phyloP scores from a whole-genome alignment of 176 grass and related monocot species.

The Aegilops umbellulata region DNA sequence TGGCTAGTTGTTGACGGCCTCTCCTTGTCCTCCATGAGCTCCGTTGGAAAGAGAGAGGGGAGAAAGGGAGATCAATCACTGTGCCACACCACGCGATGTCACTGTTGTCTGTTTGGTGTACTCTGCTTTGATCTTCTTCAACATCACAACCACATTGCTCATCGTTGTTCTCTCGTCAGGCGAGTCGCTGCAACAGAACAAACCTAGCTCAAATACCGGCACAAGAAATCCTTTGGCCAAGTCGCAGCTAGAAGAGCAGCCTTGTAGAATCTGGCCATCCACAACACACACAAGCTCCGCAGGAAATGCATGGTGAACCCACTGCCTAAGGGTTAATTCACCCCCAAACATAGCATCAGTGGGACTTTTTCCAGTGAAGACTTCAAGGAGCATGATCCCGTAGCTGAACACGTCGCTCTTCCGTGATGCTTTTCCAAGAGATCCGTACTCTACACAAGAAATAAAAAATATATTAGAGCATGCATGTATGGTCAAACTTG shows the following conservation, averaged over 20 bases:
- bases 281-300: neutral
- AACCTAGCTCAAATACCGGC: neutral
- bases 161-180: neutral
- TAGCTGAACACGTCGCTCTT: neutral
- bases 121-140: neutral
- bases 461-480: no score
- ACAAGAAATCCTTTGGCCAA: neutral
- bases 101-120: neutral
- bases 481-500: no score
- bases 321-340: neutral
- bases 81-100: neutral
- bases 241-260: neutral
- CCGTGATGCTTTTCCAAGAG: no score
- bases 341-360: neutral
- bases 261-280: accelerated
- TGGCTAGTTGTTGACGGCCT: no score
- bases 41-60: no score
- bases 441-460: no score
- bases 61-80: neutral
- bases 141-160: neutral
- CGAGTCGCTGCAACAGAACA: neutral
- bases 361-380: neutral
- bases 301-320: neutral
- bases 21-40: no score
- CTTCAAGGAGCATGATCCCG: neutral